These are phyloP conservation scores for Xylaria arbuscula DNA, from an alignment of 2,329 filamentous ascomycete species.

Conservation along the genomic window DNA sequence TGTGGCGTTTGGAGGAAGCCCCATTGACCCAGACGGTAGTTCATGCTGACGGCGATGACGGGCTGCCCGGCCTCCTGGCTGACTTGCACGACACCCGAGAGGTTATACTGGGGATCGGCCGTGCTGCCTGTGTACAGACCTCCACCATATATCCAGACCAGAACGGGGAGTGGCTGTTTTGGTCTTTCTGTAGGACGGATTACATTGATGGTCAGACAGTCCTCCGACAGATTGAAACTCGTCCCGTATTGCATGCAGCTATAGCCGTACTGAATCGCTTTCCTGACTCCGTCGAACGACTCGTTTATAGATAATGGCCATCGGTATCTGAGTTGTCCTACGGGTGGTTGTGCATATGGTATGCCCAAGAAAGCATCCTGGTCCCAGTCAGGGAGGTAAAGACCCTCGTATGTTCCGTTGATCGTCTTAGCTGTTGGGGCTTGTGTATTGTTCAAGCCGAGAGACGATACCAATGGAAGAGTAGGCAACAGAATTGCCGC, in stretches of 20 bases:
- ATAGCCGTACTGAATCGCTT: constrained; percentile 56
- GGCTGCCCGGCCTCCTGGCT: constrained; percentile 63
- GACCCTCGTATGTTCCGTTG: constrained; percentile 52
- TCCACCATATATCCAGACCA: constrained; percentile 70
- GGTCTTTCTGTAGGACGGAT: constrained; percentile 53
- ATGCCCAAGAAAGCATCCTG: constrained; percentile 57
- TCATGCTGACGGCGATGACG: constrained; percentile 64
- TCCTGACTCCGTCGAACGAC: constrained; percentile 53
- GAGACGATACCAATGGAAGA: background rate
- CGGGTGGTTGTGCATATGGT: constrained; percentile 54
- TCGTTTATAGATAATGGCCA: constrained; percentile 54
- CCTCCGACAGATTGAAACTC: constrained; percentile 58
- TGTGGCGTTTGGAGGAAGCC: constrained; percentile 63
- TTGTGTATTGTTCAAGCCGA: background rate
- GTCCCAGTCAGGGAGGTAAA: constrained; percentile 50
- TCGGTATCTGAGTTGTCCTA: constrained; percentile 52
- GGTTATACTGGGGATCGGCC: constrained; percentile 69
- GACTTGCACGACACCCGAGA: constrained; percentile 69
- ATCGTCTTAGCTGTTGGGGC: constrained; percentile 42
- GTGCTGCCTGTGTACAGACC: constrained; percentile 63
- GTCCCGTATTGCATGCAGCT: constrained; percentile 61
- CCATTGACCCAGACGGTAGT: constrained; percentile 65
- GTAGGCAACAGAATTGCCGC: constrained; percentile 11
- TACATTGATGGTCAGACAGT: constrained; percentile 60
- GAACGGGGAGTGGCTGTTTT: constrained; percentile 53